A percentile compares a stretch with the other conserved stretches of the same genome.
Conservation (phyloP, 2,329 filamentous ascomycete genomes). For the Neopestalotiopsis rosae region DNA sequence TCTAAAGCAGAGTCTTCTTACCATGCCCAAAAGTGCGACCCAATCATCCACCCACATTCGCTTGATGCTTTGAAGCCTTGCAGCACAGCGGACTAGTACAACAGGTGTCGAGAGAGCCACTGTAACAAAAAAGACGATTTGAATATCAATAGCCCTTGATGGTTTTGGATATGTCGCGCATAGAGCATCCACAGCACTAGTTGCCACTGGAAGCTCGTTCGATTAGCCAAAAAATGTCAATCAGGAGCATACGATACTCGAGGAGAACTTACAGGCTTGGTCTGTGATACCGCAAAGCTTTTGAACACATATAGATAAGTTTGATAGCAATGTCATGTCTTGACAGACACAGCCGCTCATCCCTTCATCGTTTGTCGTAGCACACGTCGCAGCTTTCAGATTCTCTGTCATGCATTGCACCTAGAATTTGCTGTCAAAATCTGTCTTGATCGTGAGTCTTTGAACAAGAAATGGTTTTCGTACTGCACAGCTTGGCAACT, state of each 20-base stretch:
- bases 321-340: not conserved
- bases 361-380: not conserved
- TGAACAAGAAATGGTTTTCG: not conserved
- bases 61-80: not conserved
- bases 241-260: not conserved
- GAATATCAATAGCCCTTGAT: constrained; percentile 4
- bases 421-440: not conserved
- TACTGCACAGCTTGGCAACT: not conserved
- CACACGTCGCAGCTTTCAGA: not conserved
- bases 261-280: not conserved
- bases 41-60: constrained; percentile 9
- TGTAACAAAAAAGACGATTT: constrained; percentile 4
- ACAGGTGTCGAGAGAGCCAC: not conserved
- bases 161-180: not conserved
- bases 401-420: not conserved
- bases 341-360: not conserved
- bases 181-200: not conserved
- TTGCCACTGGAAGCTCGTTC: not conserved
- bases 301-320: not conserved
- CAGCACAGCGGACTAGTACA: not conserved
- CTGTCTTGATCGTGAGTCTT: not conserved
- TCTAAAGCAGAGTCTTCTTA: not conserved
- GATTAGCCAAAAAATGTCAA: not conserved
- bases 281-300: not conserved
- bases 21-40: constrained; percentile 4